Percentiles rank a stretch among this genome's conserved stretches.
Evolutionary conservation across 225 moss, liverwort and hornwort genomes (phyloP).

Genomic region (Sphagnum tenellum): DNA sequence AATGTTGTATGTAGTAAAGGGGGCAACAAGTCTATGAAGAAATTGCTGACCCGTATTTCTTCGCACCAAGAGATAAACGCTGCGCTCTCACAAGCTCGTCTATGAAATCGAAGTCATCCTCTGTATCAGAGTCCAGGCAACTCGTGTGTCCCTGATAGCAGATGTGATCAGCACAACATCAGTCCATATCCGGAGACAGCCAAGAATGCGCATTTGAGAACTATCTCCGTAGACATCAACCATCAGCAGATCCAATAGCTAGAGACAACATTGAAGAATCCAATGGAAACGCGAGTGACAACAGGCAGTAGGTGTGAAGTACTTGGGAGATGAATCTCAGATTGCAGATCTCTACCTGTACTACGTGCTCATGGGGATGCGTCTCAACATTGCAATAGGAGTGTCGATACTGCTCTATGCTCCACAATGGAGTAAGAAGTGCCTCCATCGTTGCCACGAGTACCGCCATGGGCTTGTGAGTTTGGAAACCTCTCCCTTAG

Average conservation of each 20-base stretch:
- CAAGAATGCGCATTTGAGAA: not conserved
- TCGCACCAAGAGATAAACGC: slow-evolving; percentile 30
- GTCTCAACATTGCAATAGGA: slow-evolving; percentile 42
- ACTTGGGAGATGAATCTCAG: too few species aligned
- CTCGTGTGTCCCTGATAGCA: slow-evolving; percentile 40
- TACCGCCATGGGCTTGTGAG: slow-evolving; percentile 20
- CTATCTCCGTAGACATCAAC: not conserved
- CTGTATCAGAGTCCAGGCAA: slow-evolving; percentile 44
- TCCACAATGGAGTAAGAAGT: slow-evolving; percentile 28
- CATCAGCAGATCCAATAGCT: not conserved
- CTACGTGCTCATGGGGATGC: slow-evolving; percentile 40
- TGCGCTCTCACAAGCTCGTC: slow-evolving; percentile 28
- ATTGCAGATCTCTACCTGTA: slow-evolving; percentile 13
- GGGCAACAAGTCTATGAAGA: too few species aligned
- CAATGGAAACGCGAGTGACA: not conserved
- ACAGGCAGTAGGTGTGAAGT: too few species aligned
- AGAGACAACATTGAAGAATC: not conserved
- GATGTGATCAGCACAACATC: not conserved
- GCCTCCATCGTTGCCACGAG: slow-evolving; percentile 48
- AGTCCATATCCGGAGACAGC: slow-evolving; percentile 1
- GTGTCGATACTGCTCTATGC: slow-evolving; percentile 32
- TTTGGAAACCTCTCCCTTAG: too few species aligned
- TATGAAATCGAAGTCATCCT: slow-evolving; percentile 17
- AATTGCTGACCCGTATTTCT: slow-evolving; percentile 18
- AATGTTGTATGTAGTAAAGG: too few species aligned